Evolutionary conservation across 2,329 filamentous ascomycete genomes (phyloP), one percentile per base, ranked within the genome.

Genomic region (Juglanconis sp.): DNA sequence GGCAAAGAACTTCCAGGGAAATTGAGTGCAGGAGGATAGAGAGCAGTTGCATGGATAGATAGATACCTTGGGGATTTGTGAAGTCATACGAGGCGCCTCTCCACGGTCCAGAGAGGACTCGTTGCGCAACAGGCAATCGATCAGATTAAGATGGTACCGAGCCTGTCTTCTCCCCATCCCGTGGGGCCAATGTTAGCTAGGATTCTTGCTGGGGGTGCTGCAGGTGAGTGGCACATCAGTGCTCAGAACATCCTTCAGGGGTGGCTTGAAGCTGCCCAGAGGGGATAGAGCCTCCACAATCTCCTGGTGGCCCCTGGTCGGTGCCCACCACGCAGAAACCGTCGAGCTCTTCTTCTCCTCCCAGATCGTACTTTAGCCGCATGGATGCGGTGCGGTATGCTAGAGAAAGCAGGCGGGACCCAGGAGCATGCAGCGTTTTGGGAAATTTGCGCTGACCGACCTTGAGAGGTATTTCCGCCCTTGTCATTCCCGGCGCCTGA

Each of bases 61-160:
- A 60, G 61, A 60, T 77, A 78, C 76, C 76, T 79, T 79, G 64
- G 73, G 69, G 59, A 77, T 73, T 73, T 73, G 75, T 72, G 74
- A 73, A 76, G 77, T 78, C 77, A 79, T 79, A 69, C 71, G 75
- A 71, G 67, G 69, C 69, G 69, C 69, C 70, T 75, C 73, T 69
- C 68, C 69, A 67, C 71, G 67, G 59, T 65, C 64, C 70, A 75
- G 72, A 70, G 73, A 71, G 61, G 63, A 60, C 69, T 71, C 68
- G 68, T 68, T 61, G 63, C 63, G 63, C 62, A 67, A 62, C 58
- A 72, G 63, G 64, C 64, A 65, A 61, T 69, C 63, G 63, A 63
- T 57, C 62, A 59, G 55, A 48, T 63, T 40, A 13, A 69, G 63
- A 63, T 67, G 65, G 65, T 69, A 65, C 65, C 58, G 66, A 56